These are phyloP conservation scores for Aegilops tauschii DNA, from an alignment of 176 grass and related monocot genomes.

Conservation along the genomic window DNA sequence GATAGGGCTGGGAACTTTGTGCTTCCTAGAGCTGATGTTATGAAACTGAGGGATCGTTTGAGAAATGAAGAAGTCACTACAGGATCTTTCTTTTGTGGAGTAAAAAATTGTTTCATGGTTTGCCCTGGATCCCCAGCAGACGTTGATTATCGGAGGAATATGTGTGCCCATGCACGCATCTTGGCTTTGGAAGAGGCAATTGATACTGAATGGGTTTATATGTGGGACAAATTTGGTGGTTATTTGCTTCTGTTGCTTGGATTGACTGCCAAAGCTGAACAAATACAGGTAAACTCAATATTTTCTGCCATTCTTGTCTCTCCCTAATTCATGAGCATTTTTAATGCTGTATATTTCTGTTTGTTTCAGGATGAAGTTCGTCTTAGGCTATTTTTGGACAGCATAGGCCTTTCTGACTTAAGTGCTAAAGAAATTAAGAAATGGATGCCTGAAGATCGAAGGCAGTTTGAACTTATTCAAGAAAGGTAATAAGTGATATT, in stretches of 20 bases:
- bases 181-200: constrained; percentile 98
- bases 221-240: constrained; percentile 99
- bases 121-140: constrained; percentile 55
- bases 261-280: constrained; percentile 98
- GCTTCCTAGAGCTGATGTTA: constrained; percentile 96
- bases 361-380: constrained; percentile 93
- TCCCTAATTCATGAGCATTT: background rate
- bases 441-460: constrained; percentile 98
- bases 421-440: constrained; percentile 99
- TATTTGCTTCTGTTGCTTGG: constrained; percentile 99
- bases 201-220: constrained; percentile 99
- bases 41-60: constrained; percentile 95
- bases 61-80: constrained; percentile 89
- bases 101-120: constrained; percentile 66
- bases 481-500: constrained; percentile 64
- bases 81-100: constrained; percentile 72
- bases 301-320: constrained; percentile 16
- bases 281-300: constrained; percentile 77
- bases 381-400: constrained; percentile 97
- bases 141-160: constrained; percentile 82
- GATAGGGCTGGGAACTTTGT: constrained; percentile 99
- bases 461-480: constrained; percentile 95
- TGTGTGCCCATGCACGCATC: constrained; percentile 99
- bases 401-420: constrained; percentile 94
- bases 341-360: constrained; percentile 24